A percentile compares a stretch with the other conserved stretches of the same genome.
These are phyloP conservation scores for Brassica cretica DNA, from an alignment of 345 rosid species.

Conservation along the genomic window DNA sequence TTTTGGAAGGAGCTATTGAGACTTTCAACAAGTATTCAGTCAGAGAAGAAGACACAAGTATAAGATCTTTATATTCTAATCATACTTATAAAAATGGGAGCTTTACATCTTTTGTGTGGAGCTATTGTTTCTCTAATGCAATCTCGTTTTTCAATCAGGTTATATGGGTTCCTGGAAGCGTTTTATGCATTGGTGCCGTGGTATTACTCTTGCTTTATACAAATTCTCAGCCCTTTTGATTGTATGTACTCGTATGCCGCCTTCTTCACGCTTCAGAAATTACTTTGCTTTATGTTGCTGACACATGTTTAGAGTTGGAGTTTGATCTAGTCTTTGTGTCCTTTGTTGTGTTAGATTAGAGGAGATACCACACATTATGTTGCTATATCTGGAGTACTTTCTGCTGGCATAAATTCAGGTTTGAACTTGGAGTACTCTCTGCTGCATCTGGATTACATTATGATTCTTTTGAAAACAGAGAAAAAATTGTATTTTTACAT, in stretches of 20 bases:
- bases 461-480: too few relatives aligned
- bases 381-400: conserved; percentile 95
- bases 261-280: background rate
- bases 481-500: background rate
- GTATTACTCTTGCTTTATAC: conserved; percentile 46
- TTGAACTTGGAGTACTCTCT: conserved; percentile 35
- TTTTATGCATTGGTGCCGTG: conserved; percentile 97
- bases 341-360: conserved; percentile 60
- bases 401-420: conserved; percentile 97
- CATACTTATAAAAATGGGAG: too few relatives aligned
- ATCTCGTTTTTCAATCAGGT: conserved; percentile 46
- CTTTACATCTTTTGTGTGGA: too few relatives aligned
- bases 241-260: background rate
- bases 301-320: conserved; percentile 5
- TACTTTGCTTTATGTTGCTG: background rate
- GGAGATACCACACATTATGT: conserved; percentile 98
- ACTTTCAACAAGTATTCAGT: conserved; percentile 83
- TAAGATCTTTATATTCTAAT: too few relatives aligned
- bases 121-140: too few relatives aligned
- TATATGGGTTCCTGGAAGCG: conserved; percentile 94
- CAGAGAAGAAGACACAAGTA: conserved; percentile 81
- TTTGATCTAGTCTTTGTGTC: conserved; percentile 12
- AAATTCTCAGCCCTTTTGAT: background rate
- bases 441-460: conserved; percentile 96
- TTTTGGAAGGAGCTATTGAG: conserved; percentile 88